phyloP scores from a whole-genome alignment of 805 yeast genomes.

The Dipodascopsis uninucleata region DNA sequence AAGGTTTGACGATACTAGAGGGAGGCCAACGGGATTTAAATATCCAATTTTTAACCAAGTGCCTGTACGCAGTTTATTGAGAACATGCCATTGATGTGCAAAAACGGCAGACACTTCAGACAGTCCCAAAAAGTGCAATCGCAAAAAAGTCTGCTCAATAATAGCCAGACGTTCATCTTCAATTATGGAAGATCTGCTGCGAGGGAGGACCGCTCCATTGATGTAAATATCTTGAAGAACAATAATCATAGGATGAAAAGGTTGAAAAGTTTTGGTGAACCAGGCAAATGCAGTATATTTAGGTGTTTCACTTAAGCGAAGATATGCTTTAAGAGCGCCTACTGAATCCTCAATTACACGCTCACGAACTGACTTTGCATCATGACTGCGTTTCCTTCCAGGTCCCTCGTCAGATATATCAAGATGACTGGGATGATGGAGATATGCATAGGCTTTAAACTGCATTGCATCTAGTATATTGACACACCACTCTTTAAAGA shows the following conservation, averaged over 20 bases:
- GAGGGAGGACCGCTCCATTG: background rate
- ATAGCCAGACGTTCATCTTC: constrained; percentile 12
- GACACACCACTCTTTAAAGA: too few relatives aligned
- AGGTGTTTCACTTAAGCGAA: background rate
- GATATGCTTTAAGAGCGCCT: background rate
- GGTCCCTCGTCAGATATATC: background rate
- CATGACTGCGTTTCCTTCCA: too few relatives aligned
- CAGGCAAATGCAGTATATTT: background rate
- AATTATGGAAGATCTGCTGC: too few relatives aligned
- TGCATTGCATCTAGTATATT: background rate
- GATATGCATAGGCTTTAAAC: background rate
- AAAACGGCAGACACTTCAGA: constrained; percentile 10
- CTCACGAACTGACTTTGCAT: too few relatives aligned
- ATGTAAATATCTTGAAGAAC: background rate
- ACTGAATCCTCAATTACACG: too few relatives aligned
- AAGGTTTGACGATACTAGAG: constrained; percentile 11
- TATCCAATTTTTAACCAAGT: constrained; percentile 19
- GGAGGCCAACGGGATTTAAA: constrained; percentile 16
- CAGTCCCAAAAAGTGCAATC: constrained; percentile 12
- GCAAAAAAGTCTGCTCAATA: constrained; percentile 9
- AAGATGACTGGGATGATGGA: background rate
- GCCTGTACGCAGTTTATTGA: constrained; percentile 19
- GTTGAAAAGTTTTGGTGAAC: background rate
- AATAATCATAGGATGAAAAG: background rate
- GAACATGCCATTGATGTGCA: constrained; percentile 10